Base-by-base conservation (phyloP, 2,329 filamentous ascomycete species). In the Ceratocystis cacaofunesta region DNA sequence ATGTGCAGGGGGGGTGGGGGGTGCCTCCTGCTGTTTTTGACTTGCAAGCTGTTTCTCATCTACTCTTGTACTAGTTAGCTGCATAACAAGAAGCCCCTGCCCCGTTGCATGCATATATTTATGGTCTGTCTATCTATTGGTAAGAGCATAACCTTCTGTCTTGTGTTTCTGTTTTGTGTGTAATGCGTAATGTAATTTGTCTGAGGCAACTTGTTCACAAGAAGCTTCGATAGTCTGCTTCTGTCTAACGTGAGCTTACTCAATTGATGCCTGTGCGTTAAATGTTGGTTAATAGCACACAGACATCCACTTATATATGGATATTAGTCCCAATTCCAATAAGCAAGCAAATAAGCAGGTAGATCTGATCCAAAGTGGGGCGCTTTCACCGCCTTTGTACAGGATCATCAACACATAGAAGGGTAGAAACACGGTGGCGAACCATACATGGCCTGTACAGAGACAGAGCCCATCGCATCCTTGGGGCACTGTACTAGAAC, bases 381-480 rank as follows among this genome's bases (percentile, higher is more conserved):
- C 55, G 3, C n/a, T n/a, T 30, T 58, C 55, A 58, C 55, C 55
- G 55, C 55, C 55, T 58, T 58, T 58, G 55, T 10, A 30, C 55
- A 19, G 8, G 19, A 58, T 58, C 28, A 58, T 30, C 28, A n/a
- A 12, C 55, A 17, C 28, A 30, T 19, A 10, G 17, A 8, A 46
- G 36, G 10, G 12, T 41, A 5, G 36, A 12, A 41, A 41, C 10
- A 41, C 12, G 36, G 36, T 41, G 36, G 36, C 36, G 10, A 41
- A 41, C 10, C 10, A 12, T 41, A 41, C 36, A 41, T 41, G 5
- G 12, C 8, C 36, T 41, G 10, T 41, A 4, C 36, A 15, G 3
- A 41, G 36, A 12, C 36, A 41, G 36, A 41, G 36, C 3, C 10
- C 36, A 41, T 41, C 36, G 10, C 36, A 15, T 41, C 36, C 36